phyloP scores from a whole-genome alignment of 179 eudicot species.

The Patellifolia procumbens region DNA sequence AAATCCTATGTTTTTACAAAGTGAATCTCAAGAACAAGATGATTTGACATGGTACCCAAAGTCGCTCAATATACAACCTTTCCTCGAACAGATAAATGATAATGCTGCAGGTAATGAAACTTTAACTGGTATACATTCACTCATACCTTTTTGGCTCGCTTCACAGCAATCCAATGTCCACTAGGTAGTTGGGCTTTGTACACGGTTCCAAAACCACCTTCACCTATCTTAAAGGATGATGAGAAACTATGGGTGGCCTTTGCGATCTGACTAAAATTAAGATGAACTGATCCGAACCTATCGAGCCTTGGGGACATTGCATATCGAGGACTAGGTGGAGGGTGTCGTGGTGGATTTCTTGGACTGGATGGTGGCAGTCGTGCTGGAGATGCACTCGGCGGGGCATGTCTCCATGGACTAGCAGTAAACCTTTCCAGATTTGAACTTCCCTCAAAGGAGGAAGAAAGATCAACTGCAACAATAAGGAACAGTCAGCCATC shows the following conservation, averaged over 20 bases:
- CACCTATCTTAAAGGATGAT: conserved; percentile 62
- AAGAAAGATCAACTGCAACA: conserved; percentile 74
- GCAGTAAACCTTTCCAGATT: conserved; percentile 51
- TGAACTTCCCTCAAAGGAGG: conserved; percentile 60
- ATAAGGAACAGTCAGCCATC: conserved; percentile 1
- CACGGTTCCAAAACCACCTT: conserved; percentile 94
- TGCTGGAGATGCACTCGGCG: conserved; percentile 55
- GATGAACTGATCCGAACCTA: conserved; percentile 71
- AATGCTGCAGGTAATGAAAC: background rate
- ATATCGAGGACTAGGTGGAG: conserved; percentile 91
- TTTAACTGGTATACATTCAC: conserved; percentile 13
- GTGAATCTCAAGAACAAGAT: background rate
- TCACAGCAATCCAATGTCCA: conserved; percentile 89
- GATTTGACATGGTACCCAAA: background rate
- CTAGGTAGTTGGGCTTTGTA: conserved; percentile 76
- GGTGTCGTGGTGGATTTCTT: conserved; percentile 37
- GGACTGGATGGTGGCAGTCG: conserved; percentile 67
- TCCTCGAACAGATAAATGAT: background rate
- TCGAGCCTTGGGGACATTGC: conserved; percentile 59
- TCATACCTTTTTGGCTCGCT: conserved; percentile 94
- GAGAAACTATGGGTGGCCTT: conserved; percentile 86
- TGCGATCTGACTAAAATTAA: conserved; percentile 58
- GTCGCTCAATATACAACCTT: background rate
- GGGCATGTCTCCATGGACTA: conserved; percentile 55
- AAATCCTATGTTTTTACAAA: background rate